phyloP scores from a whole-genome alignment of 495 filamentous ascomycete species.

The Usnea hakonensis region DNA sequence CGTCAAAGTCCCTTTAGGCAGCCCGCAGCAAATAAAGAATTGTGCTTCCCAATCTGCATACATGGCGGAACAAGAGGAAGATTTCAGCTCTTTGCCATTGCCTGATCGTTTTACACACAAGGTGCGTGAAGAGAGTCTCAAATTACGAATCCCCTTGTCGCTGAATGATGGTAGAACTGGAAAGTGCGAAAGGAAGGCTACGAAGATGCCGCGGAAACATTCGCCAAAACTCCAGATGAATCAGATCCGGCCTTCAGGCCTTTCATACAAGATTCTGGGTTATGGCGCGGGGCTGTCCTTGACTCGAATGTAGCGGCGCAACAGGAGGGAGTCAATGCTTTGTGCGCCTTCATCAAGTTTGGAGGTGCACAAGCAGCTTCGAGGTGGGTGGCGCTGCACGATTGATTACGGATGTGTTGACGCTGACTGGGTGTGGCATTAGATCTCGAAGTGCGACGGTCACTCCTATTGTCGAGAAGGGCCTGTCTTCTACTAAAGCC shows the following conservation, averaged over 20 bases:
- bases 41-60: neutral
- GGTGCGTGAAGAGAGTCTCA: slow-evolving; percentile 38
- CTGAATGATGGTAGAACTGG: slow-evolving; percentile 59
- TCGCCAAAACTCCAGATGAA: slow-evolving; percentile 80
- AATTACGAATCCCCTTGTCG: neutral
- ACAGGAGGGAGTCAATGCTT: slow-evolving; percentile 77
- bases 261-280: slow-evolving; percentile 72
- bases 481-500: slow-evolving; percentile 75
- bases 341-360: slow-evolving; percentile 86
- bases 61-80: slow-evolving; percentile 61
- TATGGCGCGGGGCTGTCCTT: slow-evolving; percentile 88
- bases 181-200: slow-evolving; percentile 95
- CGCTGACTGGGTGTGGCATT: slow-evolving; percentile 18
- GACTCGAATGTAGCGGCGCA: slow-evolving; percentile 98
- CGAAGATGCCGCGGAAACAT: slow-evolving; percentile 81
- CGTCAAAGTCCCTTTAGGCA: neutral
- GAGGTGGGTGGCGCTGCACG: slow-evolving; percentile 39
- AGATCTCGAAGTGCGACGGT: slow-evolving; percentile 71
- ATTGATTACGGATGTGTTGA: neutral
- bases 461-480: slow-evolving; percentile 80
- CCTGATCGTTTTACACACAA: slow-evolving; percentile 84
- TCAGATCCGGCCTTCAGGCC: slow-evolving; percentile 75
- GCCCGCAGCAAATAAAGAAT: neutral
- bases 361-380: slow-evolving; percentile 71
- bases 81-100: slow-evolving; percentile 74